Conservation (phyloP, 768 basidiomycete species). For the Leccinum truebloodii region DNA sequence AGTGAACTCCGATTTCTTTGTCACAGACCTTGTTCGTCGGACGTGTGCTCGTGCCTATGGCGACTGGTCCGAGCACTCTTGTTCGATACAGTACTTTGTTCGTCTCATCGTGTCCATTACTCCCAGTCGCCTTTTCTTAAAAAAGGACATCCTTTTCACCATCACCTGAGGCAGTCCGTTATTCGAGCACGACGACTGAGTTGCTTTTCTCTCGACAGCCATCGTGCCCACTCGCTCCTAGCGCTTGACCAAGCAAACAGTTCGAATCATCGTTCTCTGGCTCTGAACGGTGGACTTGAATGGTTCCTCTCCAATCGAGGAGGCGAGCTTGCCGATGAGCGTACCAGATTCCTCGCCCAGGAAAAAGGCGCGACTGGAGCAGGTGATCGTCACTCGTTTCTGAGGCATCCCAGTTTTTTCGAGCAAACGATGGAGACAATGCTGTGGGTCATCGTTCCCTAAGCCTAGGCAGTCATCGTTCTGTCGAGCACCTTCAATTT, state of each 20-base stretch:
- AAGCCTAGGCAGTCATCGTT: slow-evolving; percentile 12
- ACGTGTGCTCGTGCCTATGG: no score
- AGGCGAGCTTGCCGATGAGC: slow-evolving; percentile 27
- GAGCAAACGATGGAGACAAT: slow-evolving; percentile 71
- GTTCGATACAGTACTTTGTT: not conserved
- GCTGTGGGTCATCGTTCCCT: slow-evolving; percentile 73
- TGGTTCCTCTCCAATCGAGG: no score
- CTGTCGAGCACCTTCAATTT: slow-evolving; percentile 2
- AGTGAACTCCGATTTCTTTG: not conserved
- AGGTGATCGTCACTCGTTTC: no score
- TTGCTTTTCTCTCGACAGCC: not conserved
- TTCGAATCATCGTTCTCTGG: not conserved
- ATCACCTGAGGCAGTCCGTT: no score
- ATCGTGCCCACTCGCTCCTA: not conserved
- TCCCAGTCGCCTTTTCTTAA: no score
- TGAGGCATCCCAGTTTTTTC: slow-evolving; percentile 50
- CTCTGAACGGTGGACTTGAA: not conserved
- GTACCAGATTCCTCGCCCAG: slow-evolving; percentile 18
- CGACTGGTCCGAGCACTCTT: not conserved
- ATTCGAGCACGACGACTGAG: not conserved
- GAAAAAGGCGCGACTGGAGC: slow-evolving; percentile 45
- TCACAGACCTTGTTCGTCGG: no score
- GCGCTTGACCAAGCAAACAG: not conserved
- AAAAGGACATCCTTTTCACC: no score
- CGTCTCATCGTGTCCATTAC: not conserved